Evolutionary conservation across 2,329 filamentous ascomycete genomes (phyloP).

Genomic region (Pochonia chlamydosporia): DNA sequence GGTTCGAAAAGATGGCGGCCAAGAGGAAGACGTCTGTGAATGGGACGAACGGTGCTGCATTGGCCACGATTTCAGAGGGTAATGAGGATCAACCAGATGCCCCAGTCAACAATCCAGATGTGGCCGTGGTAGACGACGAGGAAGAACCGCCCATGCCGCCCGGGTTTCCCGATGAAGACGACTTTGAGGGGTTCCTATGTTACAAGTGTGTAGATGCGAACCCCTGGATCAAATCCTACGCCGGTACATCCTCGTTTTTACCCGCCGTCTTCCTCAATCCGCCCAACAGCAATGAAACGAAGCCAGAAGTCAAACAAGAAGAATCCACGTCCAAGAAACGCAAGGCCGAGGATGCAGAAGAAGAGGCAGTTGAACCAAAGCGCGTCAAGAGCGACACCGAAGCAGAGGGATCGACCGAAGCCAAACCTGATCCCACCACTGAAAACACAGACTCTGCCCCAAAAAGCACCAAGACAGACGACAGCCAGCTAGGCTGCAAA

Average conservation of each 20-base stretch:
- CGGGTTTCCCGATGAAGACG: constrained; percentile 83
- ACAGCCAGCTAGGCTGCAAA: constrained; percentile 45
- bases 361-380: constrained; percentile 37
- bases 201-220: constrained; percentile 87
- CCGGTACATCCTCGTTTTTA: constrained; percentile 73
- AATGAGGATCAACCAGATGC: constrained; percentile 27
- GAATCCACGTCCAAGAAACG: constrained; percentile 51
- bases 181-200: constrained; percentile 86
- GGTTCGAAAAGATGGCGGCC: constrained; percentile 52
- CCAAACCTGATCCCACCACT: neutral
- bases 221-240: constrained; percentile 90
- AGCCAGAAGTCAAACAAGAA: constrained; percentile 1
- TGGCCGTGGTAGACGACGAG: constrained; percentile 39
- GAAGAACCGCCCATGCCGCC: constrained; percentile 67
- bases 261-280: constrained; percentile 54
- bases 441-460: neutral
- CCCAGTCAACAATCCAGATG: constrained; percentile 13
- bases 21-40: constrained; percentile 21
- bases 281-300: neutral
- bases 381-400: constrained; percentile 47
- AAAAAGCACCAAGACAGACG: constrained; percentile 2
- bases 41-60: constrained; percentile 14
- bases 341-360: constrained; percentile 52
- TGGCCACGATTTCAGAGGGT: constrained; percentile 47
- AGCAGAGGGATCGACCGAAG: constrained; percentile 4